Evolutionary conservation across 257 asterid genomes (phyloP).

Genomic region (Ocimum tenuiflorum): DNA sequence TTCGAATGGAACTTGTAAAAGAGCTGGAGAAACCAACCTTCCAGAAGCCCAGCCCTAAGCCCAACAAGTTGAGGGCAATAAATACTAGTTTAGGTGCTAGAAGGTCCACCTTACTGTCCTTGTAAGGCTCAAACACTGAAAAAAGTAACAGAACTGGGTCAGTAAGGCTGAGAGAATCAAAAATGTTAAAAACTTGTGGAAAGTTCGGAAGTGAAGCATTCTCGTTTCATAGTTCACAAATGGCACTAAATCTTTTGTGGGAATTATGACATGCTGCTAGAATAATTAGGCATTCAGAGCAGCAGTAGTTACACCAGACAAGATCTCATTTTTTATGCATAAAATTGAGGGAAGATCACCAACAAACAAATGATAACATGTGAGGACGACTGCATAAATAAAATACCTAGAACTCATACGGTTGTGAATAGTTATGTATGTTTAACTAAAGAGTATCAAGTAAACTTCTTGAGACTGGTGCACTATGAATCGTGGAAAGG

Average conservation of each 20-base stretch:
- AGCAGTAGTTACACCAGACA: conserved; percentile 1
- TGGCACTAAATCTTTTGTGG: not conserved
- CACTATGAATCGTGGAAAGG: not conserved
- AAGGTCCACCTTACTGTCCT: conserved; percentile 81
- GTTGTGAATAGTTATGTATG: not conserved
- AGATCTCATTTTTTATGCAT: not conserved
- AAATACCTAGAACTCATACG: not conserved
- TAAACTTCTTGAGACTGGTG: not conserved
- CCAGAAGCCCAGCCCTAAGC: conserved; percentile 87
- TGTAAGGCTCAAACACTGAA: conserved; percentile 95
- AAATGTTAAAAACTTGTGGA: not conserved
- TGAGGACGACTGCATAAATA: not conserved
- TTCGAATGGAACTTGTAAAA: not conserved
- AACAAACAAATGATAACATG: not conserved
- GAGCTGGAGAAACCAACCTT: conserved; percentile 48
- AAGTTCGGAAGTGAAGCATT: not conserved
- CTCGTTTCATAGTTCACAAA: conserved; percentile 4
- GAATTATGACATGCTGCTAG: not conserved
- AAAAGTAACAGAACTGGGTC: conserved; percentile 17
- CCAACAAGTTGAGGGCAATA: conserved; percentile 80
- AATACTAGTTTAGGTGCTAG: conserved; percentile 63
- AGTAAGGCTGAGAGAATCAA: not conserved
- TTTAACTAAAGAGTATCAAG: not conserved
- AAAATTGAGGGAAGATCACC: not conserved
- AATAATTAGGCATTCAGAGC: not conserved